phyloP scores from a whole-genome alignment of 2,329 filamentous ascomycete species.

The Verticillium nonalfalfae region DNA sequence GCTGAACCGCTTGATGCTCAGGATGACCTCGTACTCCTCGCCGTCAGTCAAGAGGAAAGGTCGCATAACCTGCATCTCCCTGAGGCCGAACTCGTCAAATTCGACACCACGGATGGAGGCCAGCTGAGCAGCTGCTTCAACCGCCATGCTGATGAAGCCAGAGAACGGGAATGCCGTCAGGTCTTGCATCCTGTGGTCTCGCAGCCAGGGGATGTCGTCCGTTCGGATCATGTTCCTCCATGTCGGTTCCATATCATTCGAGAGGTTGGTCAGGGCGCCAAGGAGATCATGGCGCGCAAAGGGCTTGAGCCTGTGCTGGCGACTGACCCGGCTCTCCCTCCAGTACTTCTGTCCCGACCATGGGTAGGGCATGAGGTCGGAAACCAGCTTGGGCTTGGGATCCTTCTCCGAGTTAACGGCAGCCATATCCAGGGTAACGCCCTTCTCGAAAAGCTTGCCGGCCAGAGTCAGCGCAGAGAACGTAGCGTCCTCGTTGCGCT shows the following conservation, averaged over 20 bases:
- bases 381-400: slow-evolving; percentile 3
- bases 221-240: slow-evolving; percentile 29
- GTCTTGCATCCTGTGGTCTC: slow-evolving; percentile 41
- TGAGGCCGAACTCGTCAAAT: slow-evolving; percentile 12
- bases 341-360: slow-evolving; percentile 13
- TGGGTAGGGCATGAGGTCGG: slow-evolving; percentile 16
- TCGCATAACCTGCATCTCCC: slow-evolving; percentile 3
- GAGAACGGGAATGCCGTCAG: slow-evolving; percentile 38
- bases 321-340: background rate
- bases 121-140: slow-evolving; percentile 21
- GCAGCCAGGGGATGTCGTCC: slow-evolving; percentile 36
- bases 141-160: slow-evolving; percentile 33
- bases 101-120: slow-evolving; percentile 10
- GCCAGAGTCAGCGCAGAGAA: slow-evolving; percentile 35
- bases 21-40: slow-evolving; percentile 6
- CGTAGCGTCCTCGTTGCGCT: slow-evolving; percentile 43
- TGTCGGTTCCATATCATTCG: slow-evolving; percentile 25
- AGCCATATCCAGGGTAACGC: slow-evolving; percentile 15
- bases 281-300: slow-evolving; percentile 23
- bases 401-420: background rate
- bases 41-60: slow-evolving; percentile 3
- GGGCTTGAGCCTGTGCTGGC: background rate
- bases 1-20: slow-evolving; percentile 8
- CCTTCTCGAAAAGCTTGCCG: slow-evolving; percentile 35
- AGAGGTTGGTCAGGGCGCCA: slow-evolving; percentile 23